Evolutionary conservation across 2,329 filamentous ascomycete species (phyloP).

Genomic region (Pyricularia sp.): DNA sequence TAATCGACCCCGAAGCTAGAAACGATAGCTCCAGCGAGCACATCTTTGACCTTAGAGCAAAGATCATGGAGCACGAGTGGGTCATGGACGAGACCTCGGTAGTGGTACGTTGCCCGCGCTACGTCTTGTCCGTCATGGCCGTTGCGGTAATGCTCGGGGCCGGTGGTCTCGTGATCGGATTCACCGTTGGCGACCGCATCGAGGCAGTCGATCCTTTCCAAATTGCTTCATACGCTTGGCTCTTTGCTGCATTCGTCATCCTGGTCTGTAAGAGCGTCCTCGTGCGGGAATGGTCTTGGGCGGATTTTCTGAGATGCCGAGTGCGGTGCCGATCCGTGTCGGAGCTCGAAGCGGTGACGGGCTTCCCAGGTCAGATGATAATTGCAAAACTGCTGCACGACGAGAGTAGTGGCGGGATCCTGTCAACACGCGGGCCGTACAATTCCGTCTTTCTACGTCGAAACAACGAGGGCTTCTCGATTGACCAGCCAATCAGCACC

Average conservation of each 20-base stretch:
- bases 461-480: conserved; percentile 11
- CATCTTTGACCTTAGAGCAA: neutral
- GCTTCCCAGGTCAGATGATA: conserved; percentile 13
- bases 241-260: conserved; percentile 13
- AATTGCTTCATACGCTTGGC: conserved; percentile 16
- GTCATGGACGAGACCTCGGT: conserved; percentile 5
- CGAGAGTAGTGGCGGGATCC: conserved; percentile 9
- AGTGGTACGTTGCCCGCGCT: neutral
- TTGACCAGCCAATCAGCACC: conserved; percentile 10
- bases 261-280: conserved; percentile 14
- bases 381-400: conserved; percentile 13
- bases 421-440: conserved; percentile 13
- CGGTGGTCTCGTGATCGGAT: conserved; percentile 15
- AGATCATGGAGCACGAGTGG: conserved; percentile 36
- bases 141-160: conserved; percentile 7
- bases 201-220: conserved; percentile 18
- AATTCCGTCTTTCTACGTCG: conserved; percentile 10
- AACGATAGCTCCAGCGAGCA: neutral
- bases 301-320: conserved; percentile 14
- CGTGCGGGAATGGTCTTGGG: conserved; percentile 16
- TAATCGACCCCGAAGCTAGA: neutral
- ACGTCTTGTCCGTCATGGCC: conserved; percentile 4
- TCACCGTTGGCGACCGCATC: conserved; percentile 14
- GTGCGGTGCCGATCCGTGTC: conserved; percentile 15
- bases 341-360: conserved; percentile 12